These are phyloP conservation scores for Papiliotrema flavescens DNA, from an alignment of 1,284 basidiomycete species.

Conservation along the genomic window DNA sequence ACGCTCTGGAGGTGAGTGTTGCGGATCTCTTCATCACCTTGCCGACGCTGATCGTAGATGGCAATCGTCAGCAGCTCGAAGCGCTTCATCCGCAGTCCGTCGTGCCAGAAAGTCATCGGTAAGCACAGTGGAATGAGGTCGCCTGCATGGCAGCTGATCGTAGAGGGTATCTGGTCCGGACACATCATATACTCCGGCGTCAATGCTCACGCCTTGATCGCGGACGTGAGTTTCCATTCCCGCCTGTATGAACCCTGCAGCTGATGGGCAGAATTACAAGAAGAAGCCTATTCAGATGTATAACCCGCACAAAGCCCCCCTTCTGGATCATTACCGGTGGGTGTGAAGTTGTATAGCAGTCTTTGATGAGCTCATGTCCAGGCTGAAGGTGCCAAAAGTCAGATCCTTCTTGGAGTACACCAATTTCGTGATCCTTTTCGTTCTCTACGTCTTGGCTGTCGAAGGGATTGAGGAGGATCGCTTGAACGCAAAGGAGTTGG, in stretches of 20 bases:
- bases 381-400: conserved; percentile 87
- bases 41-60: conserved; percentile 51
- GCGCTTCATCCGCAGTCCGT: conserved; percentile 77
- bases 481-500: conserved; percentile 63
- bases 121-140: conserved; percentile 10
- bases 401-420: conserved; percentile 80
- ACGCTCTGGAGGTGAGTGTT: conserved; percentile 65
- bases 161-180: conserved; percentile 57
- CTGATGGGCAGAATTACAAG: conserved; percentile 73
- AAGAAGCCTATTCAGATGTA: conserved; percentile 87
- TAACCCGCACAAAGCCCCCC: conserved; percentile 84
- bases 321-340: conserved; percentile 87
- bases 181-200: conserved; percentile 85
- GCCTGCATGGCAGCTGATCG: background rate
- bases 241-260: background rate
- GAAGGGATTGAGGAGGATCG: conserved; percentile 63
- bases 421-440: conserved; percentile 78
- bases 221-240: conserved; percentile 59
- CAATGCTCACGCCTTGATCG: conserved; percentile 77
- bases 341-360: conserved; percentile 13
- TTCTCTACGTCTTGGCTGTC: conserved; percentile 76
- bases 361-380: conserved; percentile 34
- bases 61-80: conserved; percentile 81
- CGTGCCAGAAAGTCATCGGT: conserved; percentile 81
- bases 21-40: background rate